Evolutionary conservation across 352 stramenopile species (phyloP), one percentile per base, ranked within the genome.

Genomic region (Globisporangium spinosum): DNA sequence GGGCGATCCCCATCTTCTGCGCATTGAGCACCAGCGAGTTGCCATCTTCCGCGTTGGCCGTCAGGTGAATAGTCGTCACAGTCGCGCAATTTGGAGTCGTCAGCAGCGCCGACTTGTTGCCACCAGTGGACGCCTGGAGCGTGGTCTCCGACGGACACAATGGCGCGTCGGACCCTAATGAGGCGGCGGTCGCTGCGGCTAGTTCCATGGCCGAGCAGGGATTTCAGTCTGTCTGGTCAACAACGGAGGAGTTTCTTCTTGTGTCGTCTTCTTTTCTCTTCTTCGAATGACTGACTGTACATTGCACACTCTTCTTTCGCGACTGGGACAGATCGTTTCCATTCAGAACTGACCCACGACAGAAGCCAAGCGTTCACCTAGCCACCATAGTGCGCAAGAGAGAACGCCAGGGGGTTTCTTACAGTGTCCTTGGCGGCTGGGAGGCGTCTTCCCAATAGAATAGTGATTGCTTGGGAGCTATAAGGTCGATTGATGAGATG

Each of bases 61-160:
- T 10, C 59, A 62, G 22, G 4, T 27, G 3, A 40, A 68, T 51
- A 3, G 38, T 56, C 23, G 23, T 29, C 20, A 34, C 22, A 15
- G 47, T 35, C n/a, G 56, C 56, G 56, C 61, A 67, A 15, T 60
- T 51, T 8, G 49, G 7, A 9, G 47, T 22, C 32, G 29, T 67
- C 5, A 58, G 61, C n/a, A 67, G 27, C 7, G 61, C 61, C 1
- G 34, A 25, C 35, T 13, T 29, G 13, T 34, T 27, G 6, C 34
- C 38, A 12, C 34, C 29, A 23, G 22, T 47, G n/a, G 43, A n/a
- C 1, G 32, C 61, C 10, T 35, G 29, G 23, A 67, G 61, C 5
- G 61, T 67, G 45, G 61, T 29, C 32, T 51, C 34, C 1, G 47
- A 51, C 13, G 49, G 61, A 51, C 61, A 67, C 56, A 61, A 20